phyloP scores from a whole-genome alignment of 1,139 yeast genomes.

The Sugiyamaella neomexicana region DNA sequence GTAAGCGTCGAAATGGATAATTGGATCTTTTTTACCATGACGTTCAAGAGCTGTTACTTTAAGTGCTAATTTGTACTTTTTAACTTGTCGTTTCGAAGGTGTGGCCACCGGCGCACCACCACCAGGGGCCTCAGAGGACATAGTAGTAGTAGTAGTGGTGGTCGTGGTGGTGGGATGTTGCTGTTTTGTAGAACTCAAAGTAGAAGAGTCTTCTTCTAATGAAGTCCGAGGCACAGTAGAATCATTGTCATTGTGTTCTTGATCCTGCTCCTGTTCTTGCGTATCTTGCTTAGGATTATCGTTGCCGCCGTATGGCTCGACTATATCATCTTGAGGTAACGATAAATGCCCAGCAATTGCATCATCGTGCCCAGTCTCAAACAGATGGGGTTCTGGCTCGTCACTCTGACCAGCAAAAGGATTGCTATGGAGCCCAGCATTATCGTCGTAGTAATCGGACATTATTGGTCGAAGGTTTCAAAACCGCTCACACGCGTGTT shows the following conservation, averaged over 20 bases:
- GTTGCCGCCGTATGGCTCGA: conserved; percentile 1
- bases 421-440: conserved; percentile 18
- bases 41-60: conserved; percentile 51
- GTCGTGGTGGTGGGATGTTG: background rate
- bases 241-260: background rate
- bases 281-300: conserved; percentile 1
- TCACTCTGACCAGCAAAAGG: conserved; percentile 18
- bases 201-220: background rate
- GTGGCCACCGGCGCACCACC: conserved; percentile 6
- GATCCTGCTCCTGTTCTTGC: conserved; percentile 5
- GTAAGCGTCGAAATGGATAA: conserved; percentile 50
- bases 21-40: conserved; percentile 52
- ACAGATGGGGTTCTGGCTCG: conserved; percentile 12
- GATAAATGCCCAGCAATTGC: background rate
- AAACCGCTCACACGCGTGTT: too few species aligned
- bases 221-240: conserved; percentile 2
- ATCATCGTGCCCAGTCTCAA: conserved; percentile 1
- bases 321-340: background rate
- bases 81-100: conserved; percentile 21
- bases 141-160: too few species aligned
- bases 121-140: background rate
- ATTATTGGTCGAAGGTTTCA: background rate
- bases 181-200: background rate
- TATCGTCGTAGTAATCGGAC: conserved; percentile 18
- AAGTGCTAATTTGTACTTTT: conserved; percentile 41